A percentile compares a stretch with the other conserved stretches of the same genome.
phyloP scores from a whole-genome alignment of 306 rosid genomes.

The Quercus agrifolia region DNA sequence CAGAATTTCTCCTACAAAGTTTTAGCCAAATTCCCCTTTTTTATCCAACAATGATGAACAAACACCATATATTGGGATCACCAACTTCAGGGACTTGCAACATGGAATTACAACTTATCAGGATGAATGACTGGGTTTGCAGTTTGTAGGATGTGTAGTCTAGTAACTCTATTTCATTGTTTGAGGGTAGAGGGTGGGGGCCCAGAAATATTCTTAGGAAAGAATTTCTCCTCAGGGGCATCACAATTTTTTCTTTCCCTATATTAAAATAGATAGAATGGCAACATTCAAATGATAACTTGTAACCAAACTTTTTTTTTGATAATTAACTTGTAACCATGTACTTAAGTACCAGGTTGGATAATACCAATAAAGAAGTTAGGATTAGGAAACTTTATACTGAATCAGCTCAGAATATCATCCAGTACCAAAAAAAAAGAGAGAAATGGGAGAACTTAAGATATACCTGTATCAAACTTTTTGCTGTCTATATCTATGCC shows the following conservation, averaged over 20 bases:
- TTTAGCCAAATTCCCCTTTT: neutral
- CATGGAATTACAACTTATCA: neutral
- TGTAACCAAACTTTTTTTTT: neutral
- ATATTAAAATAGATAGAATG: too few relatives aligned
- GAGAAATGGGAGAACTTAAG: constrained; percentile 3
- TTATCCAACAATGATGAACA: neutral
- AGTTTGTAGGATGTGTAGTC: neutral
- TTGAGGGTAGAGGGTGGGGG: neutral
- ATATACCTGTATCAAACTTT: constrained; percentile 65
- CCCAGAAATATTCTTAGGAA: neutral
- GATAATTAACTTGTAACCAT: neutral
- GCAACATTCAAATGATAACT: neutral
- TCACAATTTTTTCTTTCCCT: neutral
- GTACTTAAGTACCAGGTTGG: neutral
- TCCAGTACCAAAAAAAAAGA: neutral
- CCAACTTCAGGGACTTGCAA: neutral
- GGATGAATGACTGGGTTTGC: too few relatives aligned
- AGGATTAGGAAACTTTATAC: neutral
- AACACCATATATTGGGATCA: neutral
- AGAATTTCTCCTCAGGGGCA: neutral
- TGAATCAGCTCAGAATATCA: constrained; percentile 10
- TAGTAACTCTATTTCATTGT: neutral
- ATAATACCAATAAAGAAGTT: constrained; percentile 4
- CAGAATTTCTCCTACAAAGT: neutral
- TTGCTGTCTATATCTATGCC: constrained; percentile 80